Evolutionary conservation across 495 filamentous ascomycete species (phyloP).

Genomic region (Aspergillus funiculosus): DNA sequence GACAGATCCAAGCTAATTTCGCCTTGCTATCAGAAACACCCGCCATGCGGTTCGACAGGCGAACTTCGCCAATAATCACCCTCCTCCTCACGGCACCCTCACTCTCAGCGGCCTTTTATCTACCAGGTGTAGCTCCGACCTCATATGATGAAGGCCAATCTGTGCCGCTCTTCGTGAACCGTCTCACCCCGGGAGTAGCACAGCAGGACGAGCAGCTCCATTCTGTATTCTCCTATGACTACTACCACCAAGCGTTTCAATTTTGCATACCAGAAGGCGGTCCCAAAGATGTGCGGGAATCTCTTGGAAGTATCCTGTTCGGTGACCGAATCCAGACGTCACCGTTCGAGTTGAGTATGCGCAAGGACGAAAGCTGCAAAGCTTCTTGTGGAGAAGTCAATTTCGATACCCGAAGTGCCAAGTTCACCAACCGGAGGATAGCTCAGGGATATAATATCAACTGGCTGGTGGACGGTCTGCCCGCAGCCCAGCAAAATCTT

Average conservation of each 20-base stretch:
- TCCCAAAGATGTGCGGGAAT: constrained; percentile 71
- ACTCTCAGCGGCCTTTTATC: constrained; percentile 77
- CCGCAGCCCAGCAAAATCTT: constrained; percentile 70
- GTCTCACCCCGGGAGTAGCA: constrained; percentile 77
- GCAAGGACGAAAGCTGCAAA: constrained; percentile 78
- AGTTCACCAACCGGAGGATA: constrained; percentile 79
- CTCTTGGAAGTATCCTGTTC: constrained; percentile 91
- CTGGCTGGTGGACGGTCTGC: constrained; percentile 91
- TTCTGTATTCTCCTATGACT: constrained; percentile 91
- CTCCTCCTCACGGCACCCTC: constrained; percentile 33
- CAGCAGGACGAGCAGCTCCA: constrained; percentile 68
- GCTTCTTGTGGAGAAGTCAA: constrained; percentile 57
- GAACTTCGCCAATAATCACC: constrained; percentile 24
- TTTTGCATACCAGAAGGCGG: constrained; percentile 79
- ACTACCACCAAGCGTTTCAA: constrained; percentile 80
- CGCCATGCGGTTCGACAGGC: constrained; percentile 40
- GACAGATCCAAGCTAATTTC: constrained; percentile 16
- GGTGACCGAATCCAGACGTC: constrained; percentile 93
- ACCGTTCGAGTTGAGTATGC: constrained; percentile 82
- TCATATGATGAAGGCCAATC: constrained; percentile 69
- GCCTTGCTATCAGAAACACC: constrained; percentile 12
- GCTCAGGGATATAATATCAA: constrained; percentile 80
- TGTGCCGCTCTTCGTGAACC: constrained; percentile 90
- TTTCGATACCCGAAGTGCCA: constrained; percentile 62
- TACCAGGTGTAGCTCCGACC: constrained; percentile 92